These are phyloP conservation scores for Adiantum capillusveneris DNA, from an alignment of 75 land plant genomes.

Conservation along the genomic window DNA sequence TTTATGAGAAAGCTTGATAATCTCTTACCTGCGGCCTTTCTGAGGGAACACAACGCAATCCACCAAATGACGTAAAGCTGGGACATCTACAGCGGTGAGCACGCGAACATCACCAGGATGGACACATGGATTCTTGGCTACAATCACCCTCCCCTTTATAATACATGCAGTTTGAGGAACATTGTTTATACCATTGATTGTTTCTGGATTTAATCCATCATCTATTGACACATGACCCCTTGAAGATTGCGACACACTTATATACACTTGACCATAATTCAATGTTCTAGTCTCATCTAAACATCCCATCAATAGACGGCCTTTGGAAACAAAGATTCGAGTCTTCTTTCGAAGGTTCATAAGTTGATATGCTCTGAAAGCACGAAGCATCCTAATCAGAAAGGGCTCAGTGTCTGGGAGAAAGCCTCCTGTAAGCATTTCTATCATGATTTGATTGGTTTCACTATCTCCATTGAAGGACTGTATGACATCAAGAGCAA, in stretches of 20 bases:
- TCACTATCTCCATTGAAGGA: conserved; percentile 50
- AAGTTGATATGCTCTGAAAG: conserved; percentile 67
- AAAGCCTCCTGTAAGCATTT: conserved; percentile 62
- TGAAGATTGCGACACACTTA: conserved; percentile 38
- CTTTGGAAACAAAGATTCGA: conserved; percentile 66
- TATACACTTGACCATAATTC: conserved; percentile 81
- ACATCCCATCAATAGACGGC: conserved; percentile 86
- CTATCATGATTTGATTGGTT: conserved; percentile 29
- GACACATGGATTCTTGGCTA: conserved; percentile 87
- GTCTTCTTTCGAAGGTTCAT: conserved; percentile 50
- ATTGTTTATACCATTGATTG: conserved; percentile 1
- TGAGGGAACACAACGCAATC: conserved; percentile 95
- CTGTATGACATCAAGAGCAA: conserved; percentile 56
- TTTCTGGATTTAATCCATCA: too few species aligned
- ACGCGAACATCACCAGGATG: conserved; percentile 90
- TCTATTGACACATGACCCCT: too few species aligned
- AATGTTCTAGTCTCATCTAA: conserved; percentile 74
- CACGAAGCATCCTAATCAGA: conserved; percentile 62
- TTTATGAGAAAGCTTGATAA: too few species aligned
- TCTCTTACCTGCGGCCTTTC: conserved; percentile 61
- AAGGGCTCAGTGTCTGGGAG: conserved; percentile 69
- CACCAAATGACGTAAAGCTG: conserved; percentile 66
- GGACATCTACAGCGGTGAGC: conserved; percentile 56
- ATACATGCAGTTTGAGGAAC: conserved; percentile 8
- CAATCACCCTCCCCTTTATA: conserved; percentile 55